Percentiles rank a stretch among this genome's conserved stretches.
Evolutionary conservation across 176 grass and related monocot genomes (phyloP).

Genomic region (Lolium perenne): DNA sequence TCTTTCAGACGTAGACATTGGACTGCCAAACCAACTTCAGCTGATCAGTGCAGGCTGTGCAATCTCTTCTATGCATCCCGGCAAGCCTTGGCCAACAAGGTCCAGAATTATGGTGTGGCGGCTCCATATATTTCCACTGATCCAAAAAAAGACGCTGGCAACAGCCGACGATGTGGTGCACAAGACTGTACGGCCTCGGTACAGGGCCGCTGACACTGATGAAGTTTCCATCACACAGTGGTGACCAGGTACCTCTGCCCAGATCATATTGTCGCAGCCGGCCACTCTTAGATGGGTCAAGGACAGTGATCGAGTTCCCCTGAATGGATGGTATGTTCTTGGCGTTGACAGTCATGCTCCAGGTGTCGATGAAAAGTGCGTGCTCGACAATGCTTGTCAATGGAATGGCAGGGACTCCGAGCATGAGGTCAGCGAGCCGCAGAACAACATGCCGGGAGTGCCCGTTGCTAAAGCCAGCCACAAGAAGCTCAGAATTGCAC

Average conservation of each 20-base stretch:
- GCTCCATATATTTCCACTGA: background rate
- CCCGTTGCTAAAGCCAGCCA: background rate
- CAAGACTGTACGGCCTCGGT: slow-evolving; percentile 16
- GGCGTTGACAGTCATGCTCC: background rate
- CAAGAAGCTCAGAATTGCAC: background rate
- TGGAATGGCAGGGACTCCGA: background rate
- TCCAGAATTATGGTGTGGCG: background rate
- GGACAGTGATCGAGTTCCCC: background rate
- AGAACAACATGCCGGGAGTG: background rate
- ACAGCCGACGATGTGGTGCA: slow-evolving; percentile 13
- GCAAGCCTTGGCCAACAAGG: background rate
- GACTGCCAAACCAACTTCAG: background rate
- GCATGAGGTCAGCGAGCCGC: background rate
- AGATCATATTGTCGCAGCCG: slow-evolving; percentile 1
- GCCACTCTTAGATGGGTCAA: background rate
- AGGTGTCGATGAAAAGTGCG: background rate
- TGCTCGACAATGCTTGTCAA: background rate
- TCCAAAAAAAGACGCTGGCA: slow-evolving; percentile 25
- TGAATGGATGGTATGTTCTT: background rate
- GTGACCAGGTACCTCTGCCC: background rate
- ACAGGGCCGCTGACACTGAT: background rate
- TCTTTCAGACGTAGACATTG: slow-evolving; percentile 5
- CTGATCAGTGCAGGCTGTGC: slow-evolving; percentile 1
- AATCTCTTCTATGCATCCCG: background rate
- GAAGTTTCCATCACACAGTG: background rate